Percentiles rank a stretch among this genome's conserved stretches.
These are phyloP conservation scores for Globisporangium mamillatum DNA, from an alignment of 352 stramenopile species.

Conservation along the genomic window DNA sequence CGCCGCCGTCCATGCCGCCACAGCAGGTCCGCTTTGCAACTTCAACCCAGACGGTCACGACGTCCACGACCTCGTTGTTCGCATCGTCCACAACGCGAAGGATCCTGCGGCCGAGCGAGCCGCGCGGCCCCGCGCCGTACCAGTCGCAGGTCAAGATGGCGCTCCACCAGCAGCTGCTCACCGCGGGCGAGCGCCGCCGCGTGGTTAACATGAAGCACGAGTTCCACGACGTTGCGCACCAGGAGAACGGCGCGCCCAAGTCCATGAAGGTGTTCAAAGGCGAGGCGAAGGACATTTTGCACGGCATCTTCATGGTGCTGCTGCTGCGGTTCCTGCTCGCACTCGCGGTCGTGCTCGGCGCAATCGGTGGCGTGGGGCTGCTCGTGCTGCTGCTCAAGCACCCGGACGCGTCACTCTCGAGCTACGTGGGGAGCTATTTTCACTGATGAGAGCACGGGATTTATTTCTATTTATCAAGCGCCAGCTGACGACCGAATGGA, in stretches of 20 bases:
- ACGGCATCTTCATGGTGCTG: constrained; percentile 59
- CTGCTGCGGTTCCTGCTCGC: constrained; percentile 51
- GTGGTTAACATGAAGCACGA: constrained; percentile 29
- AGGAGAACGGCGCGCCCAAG: constrained; percentile 50
- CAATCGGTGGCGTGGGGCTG: constrained; percentile 28
- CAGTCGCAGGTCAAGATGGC: constrained; percentile 23
- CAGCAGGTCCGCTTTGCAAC: constrained; percentile 3
- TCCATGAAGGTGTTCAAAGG: constrained; percentile 58
- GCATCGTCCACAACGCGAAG: constrained; percentile 8
- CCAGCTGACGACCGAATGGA: neutral
- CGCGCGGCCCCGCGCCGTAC: constrained; percentile 12
- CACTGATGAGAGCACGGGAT: constrained; percentile 5
- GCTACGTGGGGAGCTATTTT: constrained; percentile 22
- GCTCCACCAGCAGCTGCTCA: constrained; percentile 18
- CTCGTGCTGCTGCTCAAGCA: constrained; percentile 42
- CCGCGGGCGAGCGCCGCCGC: constrained; percentile 24
- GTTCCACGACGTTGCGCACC: constrained; percentile 33
- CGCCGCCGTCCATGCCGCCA: neutral
- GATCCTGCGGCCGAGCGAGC: constrained; percentile 1
- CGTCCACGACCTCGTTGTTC: neutral
- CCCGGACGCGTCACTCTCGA: constrained; percentile 25
- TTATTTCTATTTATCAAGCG: constrained; percentile 15
- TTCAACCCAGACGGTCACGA: constrained; percentile 3
- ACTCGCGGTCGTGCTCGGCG: constrained; percentile 32
- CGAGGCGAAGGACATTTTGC: constrained; percentile 52